Percentiles rank a stretch among this genome's conserved stretches.
Evolutionary conservation across 1,139 yeast species (phyloP).

Genomic region (Diutina neorugosa): DNA sequence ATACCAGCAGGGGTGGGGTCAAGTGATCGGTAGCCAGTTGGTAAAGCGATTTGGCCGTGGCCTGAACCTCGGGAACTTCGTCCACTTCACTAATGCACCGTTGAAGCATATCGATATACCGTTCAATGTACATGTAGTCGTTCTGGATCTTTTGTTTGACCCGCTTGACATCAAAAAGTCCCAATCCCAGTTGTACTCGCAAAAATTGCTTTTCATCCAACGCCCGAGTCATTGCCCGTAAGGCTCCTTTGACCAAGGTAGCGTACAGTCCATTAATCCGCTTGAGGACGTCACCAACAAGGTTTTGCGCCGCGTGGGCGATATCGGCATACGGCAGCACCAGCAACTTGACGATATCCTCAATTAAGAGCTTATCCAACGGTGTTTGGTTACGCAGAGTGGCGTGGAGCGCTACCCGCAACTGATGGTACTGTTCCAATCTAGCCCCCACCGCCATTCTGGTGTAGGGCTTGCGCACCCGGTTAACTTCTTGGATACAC

Average conservation of each 20-base stretch:
- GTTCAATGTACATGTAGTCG: conserved; percentile 42
- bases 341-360: conserved; percentile 57
- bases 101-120: conserved; percentile 36
- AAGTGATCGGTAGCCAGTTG: conserved; percentile 33
- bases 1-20: conserved; percentile 48
- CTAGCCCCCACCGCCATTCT: conserved; percentile 69
- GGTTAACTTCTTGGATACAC: conserved; percentile 28
- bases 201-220: conserved; percentile 35
- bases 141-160: conserved; percentile 43
- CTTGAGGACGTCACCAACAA: conserved; percentile 60
- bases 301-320: conserved; percentile 58
- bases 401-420: conserved; percentile 62
- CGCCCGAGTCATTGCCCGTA: conserved; percentile 29
- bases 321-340: conserved; percentile 65
- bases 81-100: conserved; percentile 51
- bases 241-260: conserved; percentile 34
- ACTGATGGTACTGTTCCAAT: conserved; percentile 65
- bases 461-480: conserved; percentile 60
- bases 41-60: conserved; percentile 38
- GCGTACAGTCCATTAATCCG: conserved; percentile 61
- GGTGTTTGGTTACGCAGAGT: conserved; percentile 64
- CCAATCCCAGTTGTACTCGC: conserved; percentile 57
- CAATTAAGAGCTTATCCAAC: conserved; percentile 51
- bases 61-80: conserved; percentile 28
- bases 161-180: conserved; percentile 39